Percentiles rank a stretch among this genome's conserved stretches.
Conservation (phyloP, 2,329 filamentous ascomycete species). For the Ramularia endophylla region DNA sequence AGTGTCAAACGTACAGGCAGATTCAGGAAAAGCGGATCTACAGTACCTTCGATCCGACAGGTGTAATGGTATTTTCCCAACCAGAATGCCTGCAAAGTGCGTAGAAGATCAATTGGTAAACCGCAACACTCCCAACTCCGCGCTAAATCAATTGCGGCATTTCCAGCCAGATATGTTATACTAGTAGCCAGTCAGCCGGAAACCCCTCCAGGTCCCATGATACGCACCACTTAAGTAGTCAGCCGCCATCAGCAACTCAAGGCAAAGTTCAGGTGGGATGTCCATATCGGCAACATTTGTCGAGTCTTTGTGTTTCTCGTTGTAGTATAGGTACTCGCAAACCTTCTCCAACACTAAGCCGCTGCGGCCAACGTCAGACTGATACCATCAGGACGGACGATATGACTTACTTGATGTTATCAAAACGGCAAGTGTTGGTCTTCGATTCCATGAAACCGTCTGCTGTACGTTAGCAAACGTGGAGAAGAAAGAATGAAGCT, state of each 20-base stretch:
- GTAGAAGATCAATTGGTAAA: too few species aligned
- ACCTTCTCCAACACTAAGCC: conserved; percentile 72
- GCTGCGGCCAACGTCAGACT: conserved; percentile 40
- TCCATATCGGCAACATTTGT: conserved; percentile 76
- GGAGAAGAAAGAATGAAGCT: conserved; percentile 1
- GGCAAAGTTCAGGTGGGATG: conserved; percentile 69
- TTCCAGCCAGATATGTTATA: too few species aligned
- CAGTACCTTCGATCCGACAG: too few species aligned
- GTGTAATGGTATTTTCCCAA: too few species aligned
- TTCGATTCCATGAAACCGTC: conserved; percentile 61
- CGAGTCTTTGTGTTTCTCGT: conserved; percentile 63
- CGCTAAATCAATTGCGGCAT: too few species aligned
- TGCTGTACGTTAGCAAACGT: conserved; percentile 26
- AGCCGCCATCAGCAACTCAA: conserved; percentile 71
- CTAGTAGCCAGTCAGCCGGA: too few species aligned
- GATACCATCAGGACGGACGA: too few species aligned
- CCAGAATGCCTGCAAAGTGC: too few species aligned
- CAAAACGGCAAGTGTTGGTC: conserved; percentile 59
- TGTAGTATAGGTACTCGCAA: conserved; percentile 78
- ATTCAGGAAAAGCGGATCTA: too few species aligned
- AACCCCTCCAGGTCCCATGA: too few species aligned
- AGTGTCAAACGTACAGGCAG: too few species aligned
- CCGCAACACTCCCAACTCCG: too few species aligned
- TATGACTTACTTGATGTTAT: conserved; percentile 65
- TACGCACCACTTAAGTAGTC: conserved; percentile 63